Conservation (phyloP, 2,329 filamentous ascomycete genomes). For the Phialophora macrospora region DNA sequence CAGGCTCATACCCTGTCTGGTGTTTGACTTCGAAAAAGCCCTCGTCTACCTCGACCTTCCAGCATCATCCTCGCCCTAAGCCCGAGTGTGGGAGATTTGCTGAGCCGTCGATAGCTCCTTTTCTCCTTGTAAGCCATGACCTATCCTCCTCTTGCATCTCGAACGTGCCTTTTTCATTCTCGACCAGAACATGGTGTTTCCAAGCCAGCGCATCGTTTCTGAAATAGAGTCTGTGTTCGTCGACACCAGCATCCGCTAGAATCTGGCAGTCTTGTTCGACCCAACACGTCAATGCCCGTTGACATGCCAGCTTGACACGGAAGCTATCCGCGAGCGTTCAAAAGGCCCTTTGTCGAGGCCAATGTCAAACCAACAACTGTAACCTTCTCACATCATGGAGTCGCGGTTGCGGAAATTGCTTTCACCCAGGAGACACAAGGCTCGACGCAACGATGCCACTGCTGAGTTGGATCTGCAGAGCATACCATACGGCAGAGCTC, state of each 20-base stretch:
- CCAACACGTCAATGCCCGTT: constrained; percentile 31
- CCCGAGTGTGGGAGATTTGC: constrained; percentile 27
- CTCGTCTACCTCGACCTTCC: constrained; percentile 27
- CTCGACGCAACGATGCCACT: constrained; percentile 12
- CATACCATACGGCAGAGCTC: constrained; percentile 29
- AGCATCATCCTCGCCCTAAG: constrained; percentile 22
- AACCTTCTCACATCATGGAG: constrained; percentile 28
- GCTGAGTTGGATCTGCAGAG: constrained; percentile 33
- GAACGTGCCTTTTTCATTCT: constrained; percentile 21
- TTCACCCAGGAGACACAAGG: constrained; percentile 21
- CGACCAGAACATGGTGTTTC: constrained; percentile 30
- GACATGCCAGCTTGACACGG: constrained; percentile 30
- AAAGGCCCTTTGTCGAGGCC: constrained; percentile 17
- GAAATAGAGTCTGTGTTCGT: constrained; percentile 12
- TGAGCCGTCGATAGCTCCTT: constrained; percentile 12
- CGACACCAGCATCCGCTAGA: constrained; percentile 12
- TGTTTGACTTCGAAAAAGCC: constrained; percentile 31
- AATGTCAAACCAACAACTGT: constrained; percentile 22
- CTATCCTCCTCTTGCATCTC: constrained; percentile 15
- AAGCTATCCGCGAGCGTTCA: constrained; percentile 2
- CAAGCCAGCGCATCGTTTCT: constrained; percentile 18
- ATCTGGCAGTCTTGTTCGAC: constrained; percentile 17
- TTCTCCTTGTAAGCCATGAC: constrained; percentile 16
- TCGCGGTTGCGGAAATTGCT: constrained; percentile 33
- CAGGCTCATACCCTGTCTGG: constrained; percentile 30